Evolutionary conservation across 805 yeast species (phyloP), one percentile per base, ranked within the genome.

Genomic region (Pichia phayaonensis): DNA sequence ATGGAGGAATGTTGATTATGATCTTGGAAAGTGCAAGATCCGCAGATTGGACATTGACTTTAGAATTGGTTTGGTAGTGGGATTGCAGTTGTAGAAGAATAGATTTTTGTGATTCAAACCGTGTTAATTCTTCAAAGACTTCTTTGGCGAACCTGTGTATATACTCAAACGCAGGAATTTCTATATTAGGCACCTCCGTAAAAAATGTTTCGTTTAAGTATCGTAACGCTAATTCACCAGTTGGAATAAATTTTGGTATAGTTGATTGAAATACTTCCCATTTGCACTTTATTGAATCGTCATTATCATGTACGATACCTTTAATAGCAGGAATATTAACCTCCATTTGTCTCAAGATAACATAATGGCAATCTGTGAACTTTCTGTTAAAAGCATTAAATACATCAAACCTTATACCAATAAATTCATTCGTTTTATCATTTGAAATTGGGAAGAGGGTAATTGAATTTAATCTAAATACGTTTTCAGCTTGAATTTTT

Each of bases 381-480:
- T 62, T 62, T 2, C 50, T 34, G 16, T 56, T 54, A 2, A 66
- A 60, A 2, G 42, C 27, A 44, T 66, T 65, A 54, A 67, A 71
- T 2, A 70, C 56, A 52, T 79, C 84, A 56, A 77, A 77, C n/a
- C 84, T 61, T 8, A 79, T 54, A 0, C 84, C 84, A 29, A 79
- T 52, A 36, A 70, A 59, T 12, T 62, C 59, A 11, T 66, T 70
- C 12, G 54, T 47, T 0, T 56, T 50, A 12, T 59, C 67, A 16
- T 46, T 43, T 8, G 69, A 65, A 41, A 79, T 67, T 0, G 80
- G 79, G 49, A 79, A 79, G 0, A 75, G 74, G 0, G 83, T 77
- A 29, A 75, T 58, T 1, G 82, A 81, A 8, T 71, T 75, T 50
- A 77, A 57, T 47, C 84, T 58, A 49, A 67, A 70, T 20, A 76